Evolutionary conservation across 2,329 filamentous ascomycete species (phyloP).

Genomic region (Harringtonia lauricola): DNA sequence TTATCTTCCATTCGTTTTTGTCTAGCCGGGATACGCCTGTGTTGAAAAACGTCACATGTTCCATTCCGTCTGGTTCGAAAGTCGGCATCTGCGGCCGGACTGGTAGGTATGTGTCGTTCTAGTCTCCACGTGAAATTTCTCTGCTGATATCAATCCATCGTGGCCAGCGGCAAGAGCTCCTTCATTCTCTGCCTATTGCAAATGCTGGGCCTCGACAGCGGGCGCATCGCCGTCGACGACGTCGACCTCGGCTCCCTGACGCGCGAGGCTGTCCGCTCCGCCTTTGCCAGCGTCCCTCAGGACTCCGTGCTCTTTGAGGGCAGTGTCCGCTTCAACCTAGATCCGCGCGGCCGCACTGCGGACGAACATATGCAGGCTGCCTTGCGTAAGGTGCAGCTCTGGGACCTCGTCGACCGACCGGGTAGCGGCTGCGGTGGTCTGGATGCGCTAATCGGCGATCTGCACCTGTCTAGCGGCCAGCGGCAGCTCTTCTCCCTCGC

Average conservation of each 20-base stretch:
- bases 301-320: slow-evolving; percentile 37
- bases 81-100: slow-evolving; percentile 23
- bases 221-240: slow-evolving; percentile 31
- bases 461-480: slow-evolving; percentile 29
- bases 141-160: neutral
- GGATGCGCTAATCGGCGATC: slow-evolving; percentile 20
- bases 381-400: slow-evolving; percentile 12
- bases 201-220: slow-evolving; percentile 29
- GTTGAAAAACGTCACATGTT: slow-evolving; percentile 15
- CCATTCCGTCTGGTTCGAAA: slow-evolving; percentile 18
- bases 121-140: neutral
- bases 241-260: slow-evolving; percentile 21
- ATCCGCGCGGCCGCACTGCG: slow-evolving; percentile 25
- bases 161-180: slow-evolving; percentile 15
- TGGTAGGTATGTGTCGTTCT: slow-evolving; percentile 8
- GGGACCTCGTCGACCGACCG: slow-evolving; percentile 20
- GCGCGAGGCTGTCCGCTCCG: slow-evolving; percentile 13
- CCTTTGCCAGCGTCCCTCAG: slow-evolving; percentile 34
- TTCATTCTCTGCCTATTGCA: slow-evolving; percentile 29
- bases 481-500: slow-evolving; percentile 38
- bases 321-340: slow-evolving; percentile 34
- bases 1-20: neutral
- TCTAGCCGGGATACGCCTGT: neutral
- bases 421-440: slow-evolving; percentile 19
- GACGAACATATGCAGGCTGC: slow-evolving; percentile 19